phyloP scores from a whole-genome alignment of 176 grass and related monocot species.

The Triticum dicoccoides region DNA sequence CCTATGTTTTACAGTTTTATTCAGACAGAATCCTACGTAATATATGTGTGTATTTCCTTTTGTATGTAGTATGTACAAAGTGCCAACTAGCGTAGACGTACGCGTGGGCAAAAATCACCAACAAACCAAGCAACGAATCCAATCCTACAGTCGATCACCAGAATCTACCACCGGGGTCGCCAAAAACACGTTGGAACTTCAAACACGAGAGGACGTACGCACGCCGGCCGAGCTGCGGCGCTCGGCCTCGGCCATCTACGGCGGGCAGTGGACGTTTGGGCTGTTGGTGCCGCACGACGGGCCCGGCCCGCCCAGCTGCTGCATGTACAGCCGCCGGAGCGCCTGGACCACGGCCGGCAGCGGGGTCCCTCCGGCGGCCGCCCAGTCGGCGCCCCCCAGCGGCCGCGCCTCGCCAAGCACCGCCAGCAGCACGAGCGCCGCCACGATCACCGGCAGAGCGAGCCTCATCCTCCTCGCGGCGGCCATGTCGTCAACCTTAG shows the following conservation, averaged over 20 bases:
- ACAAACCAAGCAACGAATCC: not conserved
- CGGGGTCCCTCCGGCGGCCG: not conserved
- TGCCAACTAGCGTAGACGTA: not conserved
- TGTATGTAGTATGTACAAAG: not conserved
- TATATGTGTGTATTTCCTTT: not conserved
- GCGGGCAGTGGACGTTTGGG: conserved; percentile 42
- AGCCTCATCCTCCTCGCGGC: not conserved
- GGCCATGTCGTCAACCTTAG: not conserved
- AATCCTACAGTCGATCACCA: not conserved
- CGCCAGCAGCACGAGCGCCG: conserved; percentile 15
- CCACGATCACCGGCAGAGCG: not conserved
- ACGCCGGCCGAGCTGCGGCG: not conserved
- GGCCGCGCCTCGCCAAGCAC: conserved; percentile 32
- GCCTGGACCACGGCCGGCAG: conserved; percentile 20
- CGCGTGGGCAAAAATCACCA: not conserved
- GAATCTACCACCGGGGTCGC: not conserved
- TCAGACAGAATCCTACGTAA: not conserved
- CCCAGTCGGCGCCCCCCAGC: conserved; percentile 9
- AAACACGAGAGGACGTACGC: not conserved
- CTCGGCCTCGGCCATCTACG: not conserved
- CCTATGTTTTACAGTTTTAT: not conserved
- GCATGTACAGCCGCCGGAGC: conserved; percentile 42
- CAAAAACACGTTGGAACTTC: not conserved
- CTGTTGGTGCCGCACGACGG: conserved; percentile 41
- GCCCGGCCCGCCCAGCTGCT: conserved; percentile 42